These are phyloP conservation scores for Chalaropsis thielavioides DNA, from an alignment of 2,329 filamentous ascomycete species.

Conservation along the genomic window DNA sequence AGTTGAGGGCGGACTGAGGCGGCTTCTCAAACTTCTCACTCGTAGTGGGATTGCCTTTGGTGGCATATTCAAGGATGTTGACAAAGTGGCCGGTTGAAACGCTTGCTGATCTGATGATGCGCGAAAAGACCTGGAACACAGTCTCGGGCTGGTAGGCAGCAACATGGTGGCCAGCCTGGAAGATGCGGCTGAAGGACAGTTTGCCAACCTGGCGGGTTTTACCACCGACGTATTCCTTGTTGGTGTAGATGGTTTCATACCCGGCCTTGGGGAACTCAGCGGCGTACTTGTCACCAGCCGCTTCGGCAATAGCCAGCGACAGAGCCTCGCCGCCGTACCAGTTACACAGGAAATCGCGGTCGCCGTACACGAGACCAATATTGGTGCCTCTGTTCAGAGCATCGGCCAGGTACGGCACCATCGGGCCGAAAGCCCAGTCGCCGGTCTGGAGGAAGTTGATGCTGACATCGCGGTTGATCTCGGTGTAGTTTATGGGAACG, in stretches of 20 bases:
- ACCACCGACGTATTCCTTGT: slow-evolving; percentile 51
- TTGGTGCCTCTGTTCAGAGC: slow-evolving; percentile 49
- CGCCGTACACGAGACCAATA: slow-evolving; percentile 57
- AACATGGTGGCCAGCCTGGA: slow-evolving; percentile 50
- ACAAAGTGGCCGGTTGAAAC: slow-evolving; percentile 41
- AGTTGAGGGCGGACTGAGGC: slow-evolving; percentile 32
- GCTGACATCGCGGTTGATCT: slow-evolving; percentile 51
- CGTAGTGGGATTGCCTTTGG: not conserved
- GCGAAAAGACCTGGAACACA: slow-evolving; percentile 44
- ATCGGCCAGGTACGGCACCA: slow-evolving; percentile 35
- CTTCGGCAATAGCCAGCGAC: slow-evolving; percentile 45
- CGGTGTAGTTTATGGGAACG: slow-evolving; percentile 43
- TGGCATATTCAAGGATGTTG: slow-evolving; percentile 31
- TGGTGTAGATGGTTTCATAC: slow-evolving; percentile 57
- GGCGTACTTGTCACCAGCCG: slow-evolving; percentile 33
- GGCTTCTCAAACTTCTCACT: not conserved
- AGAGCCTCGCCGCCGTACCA: slow-evolving; percentile 63
- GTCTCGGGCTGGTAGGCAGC: slow-evolving; percentile 48
- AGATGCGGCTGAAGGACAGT: slow-evolving; percentile 51
- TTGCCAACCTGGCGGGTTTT: slow-evolving; percentile 65
- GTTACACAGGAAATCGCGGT: slow-evolving; percentile 50
- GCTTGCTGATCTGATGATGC: slow-evolving; percentile 42
- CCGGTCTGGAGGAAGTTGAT: slow-evolving; percentile 30
- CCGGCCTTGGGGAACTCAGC: slow-evolving; percentile 48
- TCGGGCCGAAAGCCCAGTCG: slow-evolving; percentile 13